Base-by-base conservation (phyloP, 371 early-diverging fungal species). In the Apophysomyces ossiformis region DNA sequence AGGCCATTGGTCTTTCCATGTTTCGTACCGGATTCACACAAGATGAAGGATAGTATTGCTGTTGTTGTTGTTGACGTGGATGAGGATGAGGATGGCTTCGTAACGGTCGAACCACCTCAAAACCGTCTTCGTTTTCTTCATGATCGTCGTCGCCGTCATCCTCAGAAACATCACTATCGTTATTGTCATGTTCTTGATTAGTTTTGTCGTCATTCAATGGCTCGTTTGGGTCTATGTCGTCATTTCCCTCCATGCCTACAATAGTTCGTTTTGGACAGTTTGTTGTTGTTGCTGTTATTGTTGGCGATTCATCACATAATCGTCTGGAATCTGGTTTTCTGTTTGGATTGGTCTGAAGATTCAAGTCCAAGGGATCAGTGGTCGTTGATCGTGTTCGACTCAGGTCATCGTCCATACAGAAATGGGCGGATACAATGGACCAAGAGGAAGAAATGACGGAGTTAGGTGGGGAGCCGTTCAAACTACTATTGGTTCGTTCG, bases 401-500 rank as follows among this genome's bases (percentile, higher is more conserved):
- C 16, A 50, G 54, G 21, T 50, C 54, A 9, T 50, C 54, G 9
- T 50, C 54, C 54, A 50, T 50, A 21, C 54, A 50, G 8, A 50
- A 21, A 9, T 50, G 54, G 0, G 54, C 54, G 7, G 54, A 50
- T 9, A 50, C 54, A 21, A 50, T 50, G 11, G 54, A 50, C 54
- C 54, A 50, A 21, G 54, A 50, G 21, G 54, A 50, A 21, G 54
- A 50, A 21, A 50, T 50, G 35, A 50, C 18, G 18, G 54, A 50
- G 11, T 50, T 50, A 5, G 54, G 54, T 6, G 54, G 54, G 9
- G 54, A 50, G 5, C 54, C 54, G 11, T 50, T 50, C 54, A 26
- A 50, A 50, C 54, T 50, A 21, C 54, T 21, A 9, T n/a, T 50
- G 0, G 54, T 50, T 32, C 54, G 35, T 50, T 50, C 54, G 54